Conservation (phyloP, 768 basidiomycete genomes). For the Rhizopogon vesiculosus region DNA sequence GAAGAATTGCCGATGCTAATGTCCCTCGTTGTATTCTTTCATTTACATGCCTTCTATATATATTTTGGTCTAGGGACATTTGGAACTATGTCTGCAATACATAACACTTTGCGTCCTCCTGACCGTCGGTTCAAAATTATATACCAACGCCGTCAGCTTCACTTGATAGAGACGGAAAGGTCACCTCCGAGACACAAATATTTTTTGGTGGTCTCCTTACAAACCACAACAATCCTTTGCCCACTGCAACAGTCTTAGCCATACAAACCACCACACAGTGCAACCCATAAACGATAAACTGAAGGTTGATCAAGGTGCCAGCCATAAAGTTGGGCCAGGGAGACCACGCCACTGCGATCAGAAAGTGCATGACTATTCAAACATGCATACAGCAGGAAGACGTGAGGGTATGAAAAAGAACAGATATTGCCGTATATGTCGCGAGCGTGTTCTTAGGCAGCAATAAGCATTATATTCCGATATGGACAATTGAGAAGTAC, state of each 20-base stretch:
- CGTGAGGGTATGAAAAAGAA: conserved; percentile 69
- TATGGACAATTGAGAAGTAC: conserved; percentile 27
- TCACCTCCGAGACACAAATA: not conserved
- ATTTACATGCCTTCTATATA: no score
- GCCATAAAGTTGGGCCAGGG: conserved; percentile 54
- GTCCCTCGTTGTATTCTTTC: not conserved
- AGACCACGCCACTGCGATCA: conserved; percentile 55
- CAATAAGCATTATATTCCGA: not conserved
- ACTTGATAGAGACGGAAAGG: no score
- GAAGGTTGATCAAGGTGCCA: conserved; percentile 56
- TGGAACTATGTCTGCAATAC: no score
- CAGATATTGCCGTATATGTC: conserved; percentile 58
- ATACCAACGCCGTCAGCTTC: no score
- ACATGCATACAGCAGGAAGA: conserved; percentile 58
- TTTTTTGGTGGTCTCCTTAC: not conserved
- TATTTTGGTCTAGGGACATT: no score
- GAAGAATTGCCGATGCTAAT: no score
- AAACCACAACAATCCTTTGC: conserved; percentile 11
- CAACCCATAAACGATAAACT: conserved; percentile 59
- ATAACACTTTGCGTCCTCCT: no score
- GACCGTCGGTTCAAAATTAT: no score
- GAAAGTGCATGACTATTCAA: conserved; percentile 49
- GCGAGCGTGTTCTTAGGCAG: conserved; percentile 36
- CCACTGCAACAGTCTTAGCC: not conserved
- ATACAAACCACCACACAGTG: conserved; percentile 18